Conservation (phyloP, 1,139 yeast species). For the Lodderomyces theae region DNA sequence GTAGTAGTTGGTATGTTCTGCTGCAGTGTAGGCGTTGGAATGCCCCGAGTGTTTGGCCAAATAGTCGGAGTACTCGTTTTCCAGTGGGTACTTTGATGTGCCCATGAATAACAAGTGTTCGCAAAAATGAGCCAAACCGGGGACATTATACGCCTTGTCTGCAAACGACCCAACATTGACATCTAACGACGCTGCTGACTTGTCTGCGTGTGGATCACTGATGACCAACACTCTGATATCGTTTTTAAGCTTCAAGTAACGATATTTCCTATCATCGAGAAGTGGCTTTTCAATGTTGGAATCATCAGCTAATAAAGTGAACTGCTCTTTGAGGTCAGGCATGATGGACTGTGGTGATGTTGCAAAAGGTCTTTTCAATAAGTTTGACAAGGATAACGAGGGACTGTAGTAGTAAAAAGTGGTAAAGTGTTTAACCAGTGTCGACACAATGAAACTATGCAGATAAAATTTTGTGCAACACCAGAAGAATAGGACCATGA, state of each 20-base stretch:
- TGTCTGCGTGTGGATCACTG: constrained; percentile 82
- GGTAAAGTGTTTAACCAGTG: neutral
- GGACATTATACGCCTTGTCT: constrained; percentile 64
- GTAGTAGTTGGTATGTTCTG: constrained; percentile 87
- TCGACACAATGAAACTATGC: too few species aligned
- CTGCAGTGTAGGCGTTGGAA: constrained; percentile 83
- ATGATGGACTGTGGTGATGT: neutral
- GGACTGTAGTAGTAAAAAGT: neutral
- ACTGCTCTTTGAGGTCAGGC: constrained; percentile 9
- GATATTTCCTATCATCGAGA: constrained; percentile 73
- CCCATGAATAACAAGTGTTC: constrained; percentile 97
- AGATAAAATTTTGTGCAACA: neutral
- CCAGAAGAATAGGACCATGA: constrained; percentile 3
- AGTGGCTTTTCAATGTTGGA: constrained; percentile 52
- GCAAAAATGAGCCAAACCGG: constrained; percentile 95
- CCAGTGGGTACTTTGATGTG: constrained; percentile 87
- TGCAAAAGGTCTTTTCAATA: neutral
- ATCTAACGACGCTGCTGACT: constrained; percentile 89
- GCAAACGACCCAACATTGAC: constrained; percentile 88
- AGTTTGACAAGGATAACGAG: neutral
- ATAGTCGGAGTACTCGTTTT: constrained; percentile 81
- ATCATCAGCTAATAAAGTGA: constrained; percentile 20
- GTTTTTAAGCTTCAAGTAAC: constrained; percentile 62
- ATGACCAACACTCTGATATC: constrained; percentile 72
- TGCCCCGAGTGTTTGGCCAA: constrained; percentile 66